These are phyloP conservation scores for Cicer chorassanicum DNA, from an alignment of 306 rosid species.

Conservation along the genomic window DNA sequence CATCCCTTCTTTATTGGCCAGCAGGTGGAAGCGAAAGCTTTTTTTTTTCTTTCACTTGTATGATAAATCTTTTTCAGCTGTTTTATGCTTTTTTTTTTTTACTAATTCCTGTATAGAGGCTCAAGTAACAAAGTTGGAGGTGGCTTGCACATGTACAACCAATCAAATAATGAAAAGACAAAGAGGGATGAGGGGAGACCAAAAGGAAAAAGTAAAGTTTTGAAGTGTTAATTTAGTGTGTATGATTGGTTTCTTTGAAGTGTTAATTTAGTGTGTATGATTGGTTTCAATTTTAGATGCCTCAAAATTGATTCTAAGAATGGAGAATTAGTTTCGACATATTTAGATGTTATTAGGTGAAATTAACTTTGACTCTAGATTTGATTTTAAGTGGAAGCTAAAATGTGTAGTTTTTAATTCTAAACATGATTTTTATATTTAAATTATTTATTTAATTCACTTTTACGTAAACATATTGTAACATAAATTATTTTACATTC, in stretches of 20 bases:
- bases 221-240: not conserved
- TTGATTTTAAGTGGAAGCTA: too few relatives aligned
- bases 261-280: not conserved
- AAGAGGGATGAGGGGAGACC: not conserved
- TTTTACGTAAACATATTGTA: too few relatives aligned
- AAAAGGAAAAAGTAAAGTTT: constrained; percentile 12
- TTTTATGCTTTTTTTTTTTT: not conserved
- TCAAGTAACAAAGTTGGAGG: not conserved
- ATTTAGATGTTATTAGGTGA: too few relatives aligned
- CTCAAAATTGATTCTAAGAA: too few relatives aligned
- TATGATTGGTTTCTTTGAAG: too few relatives aligned
- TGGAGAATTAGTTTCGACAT: too few relatives aligned
- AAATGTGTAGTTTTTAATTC: too few relatives aligned
- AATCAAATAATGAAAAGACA: constrained; percentile 4
- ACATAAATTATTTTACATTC: too few relatives aligned
- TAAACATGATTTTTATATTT: too few relatives aligned
- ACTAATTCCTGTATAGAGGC: not conserved
- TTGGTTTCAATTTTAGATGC: too few relatives aligned
- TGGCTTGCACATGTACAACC: constrained; percentile 30
- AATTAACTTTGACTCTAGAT: too few relatives aligned
- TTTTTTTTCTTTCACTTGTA: constrained; percentile 10
- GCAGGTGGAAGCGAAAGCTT: not conserved
- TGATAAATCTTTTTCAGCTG: constrained; percentile 10
- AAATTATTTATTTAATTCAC: too few relatives aligned
- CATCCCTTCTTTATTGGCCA: constrained; percentile 12